Conservation (phyloP, 345 rosid genomes). For the Cardamine resedifolia region DNA sequence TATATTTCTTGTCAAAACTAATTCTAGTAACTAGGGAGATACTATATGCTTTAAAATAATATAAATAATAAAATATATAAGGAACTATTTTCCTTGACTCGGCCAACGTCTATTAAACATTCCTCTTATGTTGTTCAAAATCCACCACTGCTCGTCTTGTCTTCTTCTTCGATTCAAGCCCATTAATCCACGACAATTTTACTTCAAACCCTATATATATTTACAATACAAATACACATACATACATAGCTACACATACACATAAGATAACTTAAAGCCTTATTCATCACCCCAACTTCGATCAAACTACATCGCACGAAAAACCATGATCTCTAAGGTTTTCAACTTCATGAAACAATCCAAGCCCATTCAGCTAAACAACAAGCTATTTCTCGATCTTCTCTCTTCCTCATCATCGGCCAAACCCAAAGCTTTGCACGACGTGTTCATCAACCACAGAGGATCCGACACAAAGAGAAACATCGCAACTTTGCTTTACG, state of each 20-base stretch:
- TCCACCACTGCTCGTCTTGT: conserved; percentile 30
- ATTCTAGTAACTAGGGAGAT: conserved; percentile 12
- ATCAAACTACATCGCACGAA: conserved; percentile 9
- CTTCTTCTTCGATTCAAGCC: conserved; percentile 37
- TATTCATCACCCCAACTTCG: conserved; percentile 11
- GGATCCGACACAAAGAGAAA: conserved; percentile 67
- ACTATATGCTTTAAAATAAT: neutral
- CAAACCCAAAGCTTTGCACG: conserved; percentile 37
- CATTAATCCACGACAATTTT: conserved; percentile 32
- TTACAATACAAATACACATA: neutral
- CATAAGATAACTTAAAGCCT: neutral
- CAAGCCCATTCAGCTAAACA: conserved; percentile 20
- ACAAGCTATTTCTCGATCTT: conserved; percentile 17
- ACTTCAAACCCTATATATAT: conserved; percentile 31
- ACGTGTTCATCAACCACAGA: conserved; percentile 76
- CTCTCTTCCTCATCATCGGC: conserved; percentile 20
- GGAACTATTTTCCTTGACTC: conserved; percentile 21
- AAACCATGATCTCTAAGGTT: conserved; percentile 38
- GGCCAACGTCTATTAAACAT: conserved; percentile 40
- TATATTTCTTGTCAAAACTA: conserved; percentile 17
- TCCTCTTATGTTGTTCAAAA: conserved; percentile 30
- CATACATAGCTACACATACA: conserved; percentile 6
- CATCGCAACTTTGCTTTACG: conserved; percentile 58
- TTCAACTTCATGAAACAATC: conserved; percentile 36
- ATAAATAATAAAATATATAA: neutral